Evolutionary conservation across 2,329 filamentous ascomycete genomes (phyloP), one percentile per base, ranked within the genome.

Genomic region (Arthroderma sp.): DNA sequence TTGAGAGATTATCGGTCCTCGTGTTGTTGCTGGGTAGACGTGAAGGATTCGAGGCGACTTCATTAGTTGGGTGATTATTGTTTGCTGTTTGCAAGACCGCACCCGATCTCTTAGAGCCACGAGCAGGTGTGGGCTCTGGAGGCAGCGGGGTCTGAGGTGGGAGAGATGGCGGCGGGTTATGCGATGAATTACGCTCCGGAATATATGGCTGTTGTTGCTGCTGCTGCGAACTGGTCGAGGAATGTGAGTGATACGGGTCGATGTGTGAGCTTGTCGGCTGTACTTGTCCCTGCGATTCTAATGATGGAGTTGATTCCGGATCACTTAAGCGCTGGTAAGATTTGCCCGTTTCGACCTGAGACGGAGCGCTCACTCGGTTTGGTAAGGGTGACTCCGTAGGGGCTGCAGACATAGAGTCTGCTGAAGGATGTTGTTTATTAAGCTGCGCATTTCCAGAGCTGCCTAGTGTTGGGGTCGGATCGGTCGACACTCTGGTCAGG

Each of bases 1-100:
- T 82, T 0, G 85, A 86, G 9, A 93, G 68, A 40, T 73, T 78
- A 61, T 91, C 86, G 1, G 85, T 89, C 38, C 83, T 76, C 5
- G 75, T 80, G 46, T 71, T 77, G 45, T 78, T 80, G 8, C 82
- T 82, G 22, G 83, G 80, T 2, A 89, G 64, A 29, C 78, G 70
- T n/a, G 84, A 78, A 3, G 82, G 77, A 48, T 75, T 73, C 29
- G 75, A 75, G 6, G 74, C 70, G 51, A 83, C 73, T 29, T 88
- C 81, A 51, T 79, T 78, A 15, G 76, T 41, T 75, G 70, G 40
- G 63, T 53, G 47, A 48, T 63, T 53, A 64, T 68, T 63, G 52
- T 66, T 54, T 45, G 38, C 53, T 38, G 61, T 45, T 42, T 55
- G 53, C 44, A 55, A 57, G 44, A 54, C 51, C 43, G 57, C 55